These are phyloP conservation scores for Biscogniauxia sp. DNA, from an alignment of 2,329 filamentous ascomycete species.

Conservation along the genomic window DNA sequence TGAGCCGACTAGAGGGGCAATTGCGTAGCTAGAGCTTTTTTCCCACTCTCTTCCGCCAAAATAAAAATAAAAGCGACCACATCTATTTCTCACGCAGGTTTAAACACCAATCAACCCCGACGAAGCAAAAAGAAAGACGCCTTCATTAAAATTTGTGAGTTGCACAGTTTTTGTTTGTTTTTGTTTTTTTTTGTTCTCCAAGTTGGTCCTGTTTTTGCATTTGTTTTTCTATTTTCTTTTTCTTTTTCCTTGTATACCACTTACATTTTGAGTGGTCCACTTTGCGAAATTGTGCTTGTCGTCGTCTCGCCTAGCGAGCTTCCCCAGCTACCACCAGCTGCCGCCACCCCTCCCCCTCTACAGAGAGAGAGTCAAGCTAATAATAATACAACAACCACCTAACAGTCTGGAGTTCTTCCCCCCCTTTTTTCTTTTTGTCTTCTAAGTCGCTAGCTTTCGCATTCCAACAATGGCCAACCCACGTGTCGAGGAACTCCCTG, in stretches of 20 bases:
- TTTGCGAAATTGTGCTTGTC: neutral
- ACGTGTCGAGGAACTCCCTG: conserved; percentile 94
- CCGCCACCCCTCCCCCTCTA: neutral
- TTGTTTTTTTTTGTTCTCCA: neutral
- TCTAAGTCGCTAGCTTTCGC: conserved; percentile 2
- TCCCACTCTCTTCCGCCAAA: neutral
- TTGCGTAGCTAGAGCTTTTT: neutral
- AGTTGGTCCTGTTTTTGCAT: too few species aligned
- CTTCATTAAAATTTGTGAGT: neutral
- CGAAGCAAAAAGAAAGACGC: neutral
- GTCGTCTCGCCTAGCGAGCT: neutral
- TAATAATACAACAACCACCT: neutral
- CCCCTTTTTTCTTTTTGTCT: conserved; percentile 11
- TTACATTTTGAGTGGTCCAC: neutral
- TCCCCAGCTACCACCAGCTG: neutral
- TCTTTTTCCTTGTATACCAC: neutral
- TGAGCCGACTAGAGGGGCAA: neutral
- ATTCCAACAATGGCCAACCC: conserved; percentile 78
- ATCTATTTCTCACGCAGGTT: neutral
- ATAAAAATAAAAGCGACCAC: neutral
- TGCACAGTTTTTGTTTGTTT: too few species aligned
- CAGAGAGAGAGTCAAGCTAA: neutral
- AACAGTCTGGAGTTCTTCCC: neutral
- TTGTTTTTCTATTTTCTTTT: neutral
- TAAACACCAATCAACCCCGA: neutral